These are phyloP conservation scores for Prunus fruticosa DNA, from an alignment of 306 rosid genomes.

Conservation along the genomic window DNA sequence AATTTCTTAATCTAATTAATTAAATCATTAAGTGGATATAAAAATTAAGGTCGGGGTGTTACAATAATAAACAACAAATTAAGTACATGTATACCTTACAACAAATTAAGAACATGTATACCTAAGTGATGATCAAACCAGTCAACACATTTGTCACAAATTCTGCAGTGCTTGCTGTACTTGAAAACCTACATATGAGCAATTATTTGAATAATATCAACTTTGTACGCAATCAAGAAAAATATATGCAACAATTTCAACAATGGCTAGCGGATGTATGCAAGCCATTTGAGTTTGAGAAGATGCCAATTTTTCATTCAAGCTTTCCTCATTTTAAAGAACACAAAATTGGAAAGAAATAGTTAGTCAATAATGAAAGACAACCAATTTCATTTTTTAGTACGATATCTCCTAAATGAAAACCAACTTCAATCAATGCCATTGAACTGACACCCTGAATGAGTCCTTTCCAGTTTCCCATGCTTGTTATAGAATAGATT, in stretches of 20 bases:
- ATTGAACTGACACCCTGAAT: neutral
- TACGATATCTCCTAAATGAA: neutral
- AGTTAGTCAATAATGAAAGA: neutral
- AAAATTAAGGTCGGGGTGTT: too few species aligned
- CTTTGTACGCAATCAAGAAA: neutral
- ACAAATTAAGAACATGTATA: too few species aligned
- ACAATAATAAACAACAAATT: too few species aligned
- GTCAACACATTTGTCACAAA: slow-evolving; percentile 81
- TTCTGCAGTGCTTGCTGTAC: slow-evolving; percentile 74
- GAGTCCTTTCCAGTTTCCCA: too few species aligned
- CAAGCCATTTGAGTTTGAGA: neutral
- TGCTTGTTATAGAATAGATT: too few species aligned
- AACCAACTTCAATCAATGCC: slow-evolving; percentile 4
- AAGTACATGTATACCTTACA: too few species aligned
- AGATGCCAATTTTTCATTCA: slow-evolving; percentile 14
- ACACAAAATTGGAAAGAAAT: neutral
- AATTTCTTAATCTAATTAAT: too few species aligned
- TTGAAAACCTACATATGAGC: slow-evolving; percentile 47
- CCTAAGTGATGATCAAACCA: slow-evolving; percentile 80
- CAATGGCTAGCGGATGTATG: slow-evolving; percentile 6
- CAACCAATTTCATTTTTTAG: neutral
- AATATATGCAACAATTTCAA: neutral
- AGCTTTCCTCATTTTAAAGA: neutral
- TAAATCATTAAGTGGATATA: too few species aligned
- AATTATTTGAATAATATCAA: neutral